Evolutionary conservation across 768 basidiomycete genomes (phyloP).

Genomic region (Mycena galopus): DNA sequence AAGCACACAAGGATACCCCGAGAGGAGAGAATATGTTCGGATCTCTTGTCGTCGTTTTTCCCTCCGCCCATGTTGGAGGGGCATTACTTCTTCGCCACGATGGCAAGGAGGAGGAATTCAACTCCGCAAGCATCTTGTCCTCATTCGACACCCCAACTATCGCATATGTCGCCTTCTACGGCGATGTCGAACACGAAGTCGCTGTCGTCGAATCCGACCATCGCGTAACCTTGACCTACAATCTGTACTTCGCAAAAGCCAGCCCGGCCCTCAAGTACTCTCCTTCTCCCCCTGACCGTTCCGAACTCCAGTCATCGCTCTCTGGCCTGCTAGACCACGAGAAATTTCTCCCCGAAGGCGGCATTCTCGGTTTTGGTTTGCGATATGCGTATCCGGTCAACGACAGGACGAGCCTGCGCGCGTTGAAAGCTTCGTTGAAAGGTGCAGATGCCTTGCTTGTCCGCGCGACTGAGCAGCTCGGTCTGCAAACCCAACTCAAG

Average conservation of each 20-base stretch:
- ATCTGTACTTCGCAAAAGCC: constrained; percentile 1
- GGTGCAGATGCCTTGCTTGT: constrained; percentile 45
- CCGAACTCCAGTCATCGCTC: constrained; percentile 11
- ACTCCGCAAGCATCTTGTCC: constrained; percentile 43
- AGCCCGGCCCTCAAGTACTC: neutral
- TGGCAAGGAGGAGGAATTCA: constrained; percentile 48
- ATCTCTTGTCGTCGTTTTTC: constrained; percentile 58
- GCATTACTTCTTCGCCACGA: constrained; percentile 46
- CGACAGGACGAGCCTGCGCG: neutral
- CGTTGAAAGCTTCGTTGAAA: constrained; percentile 40
- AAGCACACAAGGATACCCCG: constrained; percentile 57
- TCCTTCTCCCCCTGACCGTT: neutral
- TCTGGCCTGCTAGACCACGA: constrained; percentile 47
- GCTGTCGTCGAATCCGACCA: constrained; percentile 8
- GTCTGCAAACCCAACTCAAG: constrained; percentile 37
- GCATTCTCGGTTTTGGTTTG: constrained; percentile 56
- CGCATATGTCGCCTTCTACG: constrained; percentile 24
- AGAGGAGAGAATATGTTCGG: constrained; percentile 54
- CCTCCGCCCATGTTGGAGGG: constrained; percentile 56
- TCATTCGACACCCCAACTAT: constrained; percentile 27
- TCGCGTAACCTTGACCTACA: constrained; percentile 27
- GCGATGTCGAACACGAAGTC: constrained; percentile 23
- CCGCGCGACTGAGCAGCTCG: constrained; percentile 37
- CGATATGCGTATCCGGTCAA: constrained; percentile 51
- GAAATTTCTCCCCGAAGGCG: constrained; percentile 54